Base-by-base conservation (phyloP, 192 early-diverging fungal species). In the Geranomyces michiganensis region DNA sequence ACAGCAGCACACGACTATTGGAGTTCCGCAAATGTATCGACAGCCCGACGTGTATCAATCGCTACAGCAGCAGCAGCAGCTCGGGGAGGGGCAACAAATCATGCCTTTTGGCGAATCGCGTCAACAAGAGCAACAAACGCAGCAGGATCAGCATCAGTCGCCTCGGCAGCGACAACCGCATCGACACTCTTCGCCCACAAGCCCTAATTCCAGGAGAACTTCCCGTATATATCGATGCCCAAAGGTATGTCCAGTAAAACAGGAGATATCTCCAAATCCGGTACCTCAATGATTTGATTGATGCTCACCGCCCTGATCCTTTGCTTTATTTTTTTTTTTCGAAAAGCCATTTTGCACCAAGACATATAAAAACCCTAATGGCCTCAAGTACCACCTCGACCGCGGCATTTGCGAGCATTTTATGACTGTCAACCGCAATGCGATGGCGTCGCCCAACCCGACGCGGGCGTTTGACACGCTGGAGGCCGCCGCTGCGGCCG, bases 331-430 rank as follows among this genome's bases (percentile, higher is more conserved):
- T 48, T 76, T 76, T 48, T 43, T 41, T 27, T 79, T 74, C 60
- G 74, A 74, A 19, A 47, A 66, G 44, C 53, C 64, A 31, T 58
- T 31, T 33, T 80, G 74, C 67, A 48, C 72, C 21, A 76, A 83
- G 58, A 87, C 91, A 14, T 98, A 98, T 82, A 98, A 98, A 79
- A 97, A 98, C 79, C 90, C 94, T 45, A 94, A 94, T 69, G 95
- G 95, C 10, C 87, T 97, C 61, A 98, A 98, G 78, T 97, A 98
- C 78, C 96, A 97, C 76, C 90, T 95, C 63, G 82, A 90, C 59
- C 92, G 92, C 68, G 94, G 95, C 21, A 63, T 43, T 22, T 77
- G 73, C 48, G 71, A 76, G 47, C 51, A 53, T 7, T 26, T 24
- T 24, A 53, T 53, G 51, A 26, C 4, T 7, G 7, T 24, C n/a